Conservation (phyloP, 2,329 filamentous ascomycete species). For the Nigrospora sphaerica region DNA sequence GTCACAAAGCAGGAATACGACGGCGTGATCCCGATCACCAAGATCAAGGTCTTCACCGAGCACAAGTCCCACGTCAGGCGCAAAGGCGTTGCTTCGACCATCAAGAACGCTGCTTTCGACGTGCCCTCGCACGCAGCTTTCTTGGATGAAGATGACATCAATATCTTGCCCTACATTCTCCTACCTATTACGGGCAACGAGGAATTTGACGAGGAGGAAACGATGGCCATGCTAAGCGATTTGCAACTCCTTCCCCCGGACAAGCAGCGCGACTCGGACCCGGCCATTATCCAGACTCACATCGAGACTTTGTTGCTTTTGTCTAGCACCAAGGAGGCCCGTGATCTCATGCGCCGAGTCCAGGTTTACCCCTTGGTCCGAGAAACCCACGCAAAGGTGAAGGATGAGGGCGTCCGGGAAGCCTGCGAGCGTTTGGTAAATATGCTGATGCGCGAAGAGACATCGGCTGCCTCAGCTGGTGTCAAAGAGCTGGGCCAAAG, state of each 20-base stretch:
- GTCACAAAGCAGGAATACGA: conserved; percentile 70
- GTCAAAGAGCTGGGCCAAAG: conserved; percentile 34
- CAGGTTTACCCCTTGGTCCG: conserved; percentile 86
- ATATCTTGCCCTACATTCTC: conserved; percentile 82
- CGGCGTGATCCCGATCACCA: conserved; percentile 77
- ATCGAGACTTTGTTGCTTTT: conserved; percentile 82
- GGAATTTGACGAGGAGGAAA: conserved; percentile 83
- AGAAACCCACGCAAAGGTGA: conserved; percentile 72
- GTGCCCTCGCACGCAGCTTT: conserved; percentile 64
- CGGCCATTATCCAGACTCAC: conserved; percentile 74
- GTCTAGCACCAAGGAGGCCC: conserved; percentile 67
- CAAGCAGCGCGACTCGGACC: conserved; percentile 76
- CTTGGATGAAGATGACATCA: conserved; percentile 63
- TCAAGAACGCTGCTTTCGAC: conserved; percentile 92
- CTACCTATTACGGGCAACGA: conserved; percentile 84
- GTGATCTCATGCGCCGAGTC: conserved; percentile 66
- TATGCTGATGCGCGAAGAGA: conserved; percentile 72
- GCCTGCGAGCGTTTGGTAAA: conserved; percentile 87
- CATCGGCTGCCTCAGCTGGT: conserved; percentile 28
- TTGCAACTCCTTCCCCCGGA: conserved; percentile 84
- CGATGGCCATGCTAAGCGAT: conserved; percentile 79
- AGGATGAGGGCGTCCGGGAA: conserved; percentile 74
- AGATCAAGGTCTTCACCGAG: conserved; percentile 91
- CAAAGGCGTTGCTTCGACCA: conserved; percentile 89
- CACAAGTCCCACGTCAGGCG: conserved; percentile 76